Conservation (phyloP, 805 yeast species). For the Yarrowia divulgata region DNA sequence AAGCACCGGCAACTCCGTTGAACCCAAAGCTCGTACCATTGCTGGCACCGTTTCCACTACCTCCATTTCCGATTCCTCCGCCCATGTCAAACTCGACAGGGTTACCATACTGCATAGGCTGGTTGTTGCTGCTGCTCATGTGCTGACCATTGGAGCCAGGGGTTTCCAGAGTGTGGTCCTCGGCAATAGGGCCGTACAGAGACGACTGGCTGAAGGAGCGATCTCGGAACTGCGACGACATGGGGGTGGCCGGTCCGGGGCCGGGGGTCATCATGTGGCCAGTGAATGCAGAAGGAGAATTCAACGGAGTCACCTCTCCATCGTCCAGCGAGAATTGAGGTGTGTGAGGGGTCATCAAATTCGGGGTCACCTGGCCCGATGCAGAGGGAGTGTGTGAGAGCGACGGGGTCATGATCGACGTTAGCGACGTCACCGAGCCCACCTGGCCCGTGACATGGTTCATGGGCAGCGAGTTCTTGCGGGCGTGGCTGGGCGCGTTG, state of each 20-base stretch:
- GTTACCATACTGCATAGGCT: constrained; percentile 29
- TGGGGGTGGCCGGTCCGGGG: constrained; percentile 34
- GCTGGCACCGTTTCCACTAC: neutral
- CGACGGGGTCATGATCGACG: constrained; percentile 36
- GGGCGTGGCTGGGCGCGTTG: constrained; percentile 21
- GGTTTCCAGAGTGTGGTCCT: constrained; percentile 5
- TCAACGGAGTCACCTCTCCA: constrained; percentile 34
- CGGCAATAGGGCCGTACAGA: constrained; percentile 24
- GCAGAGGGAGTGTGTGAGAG: constrained; percentile 25
- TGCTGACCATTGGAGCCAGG: neutral
- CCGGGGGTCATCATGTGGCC: constrained; percentile 27
- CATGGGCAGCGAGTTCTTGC: constrained; percentile 35
- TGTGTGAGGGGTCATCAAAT: constrained; percentile 32
- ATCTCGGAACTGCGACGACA: constrained; percentile 34
- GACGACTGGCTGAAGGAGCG: constrained; percentile 36
- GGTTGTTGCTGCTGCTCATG: neutral
- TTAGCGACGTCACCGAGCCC: constrained; percentile 31
- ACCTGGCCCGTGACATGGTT: constrained; percentile 38
- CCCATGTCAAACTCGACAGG: constrained; percentile 37
- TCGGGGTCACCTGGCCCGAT: constrained; percentile 33
- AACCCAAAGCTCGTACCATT: neutral
- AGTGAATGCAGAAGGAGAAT: constrained; percentile 35
- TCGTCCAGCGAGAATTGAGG: constrained; percentile 39
- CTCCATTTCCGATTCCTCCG: neutral
- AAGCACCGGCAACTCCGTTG: neutral